Base-by-base conservation (phyloP, 2,329 filamentous ascomycete species). In the Penicillium sp. region DNA sequence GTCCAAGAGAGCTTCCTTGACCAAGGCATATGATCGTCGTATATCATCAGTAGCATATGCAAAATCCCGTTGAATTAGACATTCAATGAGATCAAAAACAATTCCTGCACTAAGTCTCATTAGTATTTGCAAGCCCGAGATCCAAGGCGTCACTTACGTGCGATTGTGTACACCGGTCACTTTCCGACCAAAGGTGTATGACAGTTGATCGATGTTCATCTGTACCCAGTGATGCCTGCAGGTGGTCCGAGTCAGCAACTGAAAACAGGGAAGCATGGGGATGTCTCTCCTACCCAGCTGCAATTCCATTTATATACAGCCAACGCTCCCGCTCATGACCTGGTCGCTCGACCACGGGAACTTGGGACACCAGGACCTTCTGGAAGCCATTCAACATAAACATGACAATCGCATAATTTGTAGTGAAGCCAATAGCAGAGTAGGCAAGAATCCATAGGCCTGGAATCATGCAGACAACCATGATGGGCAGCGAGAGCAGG, bases 281-380 rank as follows among this genome's bases (percentile, higher is more conserved):
- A 10, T 81, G 6, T 11, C 51, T 49, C 36, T 53, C 64, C 60
- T 64, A 69, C 66, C 67, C 64, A 49, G 69, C 66, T 11, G 64
- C 84, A 28, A 91, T 84, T 0, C 89, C 89, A 65, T 92, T 92
- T 49, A 92, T 72, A 67, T 89, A 92, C n/a, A 92, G 79, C 89
- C 89, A 93, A 65, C 86, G 82, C 73, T 92, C 89, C 50, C 84
- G 78, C 11, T 77, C 75, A 68, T 77, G 71, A n/a, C 67, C 78
- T 0, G 78, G 76, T 17, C 37, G 48, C 43, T 57, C 50, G 12
- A 53, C 35, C 3, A 65, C 51, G 5, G 61, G 59, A 2, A 61
- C 65, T 17, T 56, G 49, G 16, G 72, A 69, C 1, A 72, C 72
- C 16, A 77, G 70, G 1, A 84, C 78, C 58, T 82, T 84, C 51